A percentile compares a stretch with the other conserved stretches of the same genome.
These are phyloP conservation scores for Mrakia blollopis DNA, from an alignment of 768 basidiomycete genomes.

Conservation along the genomic window DNA sequence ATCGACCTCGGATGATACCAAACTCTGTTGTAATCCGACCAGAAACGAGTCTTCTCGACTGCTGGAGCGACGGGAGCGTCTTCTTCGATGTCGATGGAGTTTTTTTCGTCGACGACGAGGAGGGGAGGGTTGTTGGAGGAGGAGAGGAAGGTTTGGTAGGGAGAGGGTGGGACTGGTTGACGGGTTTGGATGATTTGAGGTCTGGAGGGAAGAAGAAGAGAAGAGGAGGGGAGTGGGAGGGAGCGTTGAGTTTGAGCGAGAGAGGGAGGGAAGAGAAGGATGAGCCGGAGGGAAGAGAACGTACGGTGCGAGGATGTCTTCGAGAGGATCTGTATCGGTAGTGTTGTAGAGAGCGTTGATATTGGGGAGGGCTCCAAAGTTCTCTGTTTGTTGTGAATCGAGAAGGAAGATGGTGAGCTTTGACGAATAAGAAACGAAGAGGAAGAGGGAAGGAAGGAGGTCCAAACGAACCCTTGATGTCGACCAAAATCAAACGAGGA, in stretches of 20 bases:
- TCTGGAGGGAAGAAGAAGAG: not conserved
- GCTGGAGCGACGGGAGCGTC: conserved; percentile 5
- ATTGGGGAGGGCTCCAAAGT: conserved; percentile 30
- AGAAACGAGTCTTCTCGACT: conserved; percentile 45
- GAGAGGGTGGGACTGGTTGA: conserved; percentile 9
- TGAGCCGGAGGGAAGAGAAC: not conserved
- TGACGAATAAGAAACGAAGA: not conserved
- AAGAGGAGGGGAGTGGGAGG: not conserved
- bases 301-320: conserved; percentile 9
- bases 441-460: not conserved
- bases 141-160: conserved; percentile 31
- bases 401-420: not conserved
- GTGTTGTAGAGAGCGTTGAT: conserved; percentile 31
- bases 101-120: not conserved
- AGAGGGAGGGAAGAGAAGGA: not conserved
- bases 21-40: conserved; percentile 65
- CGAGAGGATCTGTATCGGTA: not conserved
- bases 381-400: conserved; percentile 21
- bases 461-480: conserved; percentile 21
- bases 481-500: conserved; percentile 24
- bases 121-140: too few species aligned
- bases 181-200: conserved; percentile 16
- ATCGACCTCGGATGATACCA: conserved; percentile 62
- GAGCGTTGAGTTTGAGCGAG: not conserved
- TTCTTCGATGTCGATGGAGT: not conserved